A percentile compares a stretch with the other conserved stretches of the same genome.
These are phyloP conservation scores for Boletus rubroflammeus DNA, from an alignment of 768 basidiomycete genomes.

Conservation along the genomic window DNA sequence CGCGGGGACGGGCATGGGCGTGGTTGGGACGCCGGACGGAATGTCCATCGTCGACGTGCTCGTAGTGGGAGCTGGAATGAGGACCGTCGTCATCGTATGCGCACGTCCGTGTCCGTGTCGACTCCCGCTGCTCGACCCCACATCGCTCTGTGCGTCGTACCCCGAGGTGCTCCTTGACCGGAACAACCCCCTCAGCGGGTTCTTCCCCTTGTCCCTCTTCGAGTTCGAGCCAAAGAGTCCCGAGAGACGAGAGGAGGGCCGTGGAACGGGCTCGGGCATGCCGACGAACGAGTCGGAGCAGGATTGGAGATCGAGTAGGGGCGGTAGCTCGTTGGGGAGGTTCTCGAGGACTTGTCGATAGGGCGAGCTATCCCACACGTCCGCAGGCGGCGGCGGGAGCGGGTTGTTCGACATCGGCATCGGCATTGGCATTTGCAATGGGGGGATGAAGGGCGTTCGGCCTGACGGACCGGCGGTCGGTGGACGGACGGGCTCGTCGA, in stretches of 20 bases:
- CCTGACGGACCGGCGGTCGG: conserved; percentile 4
- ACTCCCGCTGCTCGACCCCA: conserved; percentile 12
- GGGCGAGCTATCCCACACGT: conserved; percentile 56
- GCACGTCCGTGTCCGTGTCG: conserved; percentile 14
- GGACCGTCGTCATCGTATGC: conserved; percentile 20
- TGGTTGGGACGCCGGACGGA: background rate
- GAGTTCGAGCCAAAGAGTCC: conserved; percentile 23
- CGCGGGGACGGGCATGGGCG: conserved; percentile 18
- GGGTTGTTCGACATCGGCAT: conserved; percentile 41
- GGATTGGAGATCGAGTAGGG: conserved; percentile 11
- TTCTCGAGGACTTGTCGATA: conserved; percentile 50
- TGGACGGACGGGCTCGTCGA: conserved; percentile 5
- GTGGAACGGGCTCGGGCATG: conserved; percentile 15
- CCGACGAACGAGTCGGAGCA: background rate
- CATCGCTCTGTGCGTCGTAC: conserved; percentile 14
- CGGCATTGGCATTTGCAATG: conserved; percentile 7
- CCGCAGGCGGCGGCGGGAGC: conserved; percentile 58
- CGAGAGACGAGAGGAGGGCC: conserved; percentile 20
- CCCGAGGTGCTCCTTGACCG: conserved; percentile 39
- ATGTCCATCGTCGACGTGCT: background rate
- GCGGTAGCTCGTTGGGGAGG: conserved; percentile 43
- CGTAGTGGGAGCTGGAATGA: conserved; percentile 18
- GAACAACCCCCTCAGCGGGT: conserved; percentile 41
- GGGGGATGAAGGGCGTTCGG: conserved; percentile 8
- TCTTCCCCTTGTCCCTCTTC: conserved; percentile 35